phyloP scores from a whole-genome alignment of 2,329 filamentous ascomycete genomes.

The Cladorrhinum sp. region DNA sequence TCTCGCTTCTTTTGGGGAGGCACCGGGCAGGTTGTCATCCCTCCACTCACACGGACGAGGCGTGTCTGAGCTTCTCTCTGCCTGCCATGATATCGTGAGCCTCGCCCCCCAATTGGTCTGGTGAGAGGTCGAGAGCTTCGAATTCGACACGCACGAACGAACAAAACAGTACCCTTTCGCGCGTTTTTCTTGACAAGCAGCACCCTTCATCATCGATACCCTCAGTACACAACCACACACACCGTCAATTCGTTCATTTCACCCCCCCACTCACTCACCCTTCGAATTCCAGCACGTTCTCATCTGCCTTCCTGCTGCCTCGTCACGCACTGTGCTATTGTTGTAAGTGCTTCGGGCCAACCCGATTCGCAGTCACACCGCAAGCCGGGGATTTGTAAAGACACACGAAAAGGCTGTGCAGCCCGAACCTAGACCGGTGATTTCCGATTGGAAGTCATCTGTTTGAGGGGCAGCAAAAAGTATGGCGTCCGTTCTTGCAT shows the following conservation, averaged over 20 bases:
- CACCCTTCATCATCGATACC: not conserved
- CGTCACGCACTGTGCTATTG: slow-evolving; percentile 1
- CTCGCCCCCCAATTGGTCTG: slow-evolving; percentile 30
- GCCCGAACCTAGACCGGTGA: slow-evolving; percentile 12
- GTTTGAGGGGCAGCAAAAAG: slow-evolving; percentile 26
- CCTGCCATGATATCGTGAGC: slow-evolving; percentile 35
- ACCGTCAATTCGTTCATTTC: not conserved
- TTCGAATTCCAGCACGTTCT: not conserved
- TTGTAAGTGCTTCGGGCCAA: slow-evolving; percentile 13
- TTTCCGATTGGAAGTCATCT: slow-evolving; percentile 18
- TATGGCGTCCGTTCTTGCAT: slow-evolving; percentile 44
- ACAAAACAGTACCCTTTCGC: slow-evolving; percentile 16
- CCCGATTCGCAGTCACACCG: slow-evolving; percentile 21
- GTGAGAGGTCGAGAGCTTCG: slow-evolving; percentile 27
- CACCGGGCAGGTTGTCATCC: not conserved
- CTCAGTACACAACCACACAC: not conserved
- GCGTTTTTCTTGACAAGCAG: slow-evolving; percentile 12
- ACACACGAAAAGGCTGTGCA: slow-evolving; percentile 17
- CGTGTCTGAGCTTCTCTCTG: slow-evolving; percentile 13
- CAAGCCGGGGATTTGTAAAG: slow-evolving; percentile 15
- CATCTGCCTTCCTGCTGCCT: not conserved
- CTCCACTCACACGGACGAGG: slow-evolving; percentile 12
- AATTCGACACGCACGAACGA: slow-evolving; percentile 4
- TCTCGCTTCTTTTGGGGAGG: slow-evolving; percentile 3
- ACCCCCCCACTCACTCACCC: not conserved